Percentiles rank a stretch among this genome's conserved stretches.
Conservation (phyloP, 1,284 basidiomycete species). For the Trichosporon sp. region DNA sequence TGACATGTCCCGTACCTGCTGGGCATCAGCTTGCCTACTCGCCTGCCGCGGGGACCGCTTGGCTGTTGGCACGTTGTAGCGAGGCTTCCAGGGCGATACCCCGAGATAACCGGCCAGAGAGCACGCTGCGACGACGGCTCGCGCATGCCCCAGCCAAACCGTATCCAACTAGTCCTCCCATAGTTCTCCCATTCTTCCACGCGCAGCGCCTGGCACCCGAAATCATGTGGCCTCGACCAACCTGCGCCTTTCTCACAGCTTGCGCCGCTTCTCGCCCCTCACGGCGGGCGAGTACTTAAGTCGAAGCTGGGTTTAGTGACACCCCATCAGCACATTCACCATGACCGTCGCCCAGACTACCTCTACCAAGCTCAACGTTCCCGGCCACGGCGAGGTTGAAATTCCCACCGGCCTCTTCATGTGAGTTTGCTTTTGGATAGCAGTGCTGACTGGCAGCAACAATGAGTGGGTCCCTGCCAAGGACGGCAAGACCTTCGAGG, state of each 20-base stretch:
- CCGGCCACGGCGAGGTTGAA: conserved; percentile 49
- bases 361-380: conserved; percentile 19
- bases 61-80: not conserved
- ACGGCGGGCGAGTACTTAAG: not conserved
- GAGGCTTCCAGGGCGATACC: not conserved
- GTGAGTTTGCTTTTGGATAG: conserved; percentile 16
- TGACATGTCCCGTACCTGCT: not conserved
- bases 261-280: not conserved
- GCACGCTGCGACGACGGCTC: too few relatives aligned
- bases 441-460: conserved; percentile 23
- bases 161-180: too few relatives aligned
- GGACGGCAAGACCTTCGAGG: conserved; percentile 27
- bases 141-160: too few relatives aligned
- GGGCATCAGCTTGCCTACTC: not conserved
- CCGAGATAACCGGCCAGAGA: conserved; percentile 1
- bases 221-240: not conserved
- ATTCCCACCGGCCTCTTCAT: conserved; percentile 84
- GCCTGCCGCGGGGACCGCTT: not conserved
- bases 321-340: not conserved
- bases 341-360: conserved; percentile 8
- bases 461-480: conserved; percentile 33
- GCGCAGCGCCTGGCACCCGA: not conserved
- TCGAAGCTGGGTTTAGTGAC: not conserved
- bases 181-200: not conserved
- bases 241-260: not conserved